Base-by-base conservation (phyloP, 2,329 filamentous ascomycete species). In the Fusarium devonianum region DNA sequence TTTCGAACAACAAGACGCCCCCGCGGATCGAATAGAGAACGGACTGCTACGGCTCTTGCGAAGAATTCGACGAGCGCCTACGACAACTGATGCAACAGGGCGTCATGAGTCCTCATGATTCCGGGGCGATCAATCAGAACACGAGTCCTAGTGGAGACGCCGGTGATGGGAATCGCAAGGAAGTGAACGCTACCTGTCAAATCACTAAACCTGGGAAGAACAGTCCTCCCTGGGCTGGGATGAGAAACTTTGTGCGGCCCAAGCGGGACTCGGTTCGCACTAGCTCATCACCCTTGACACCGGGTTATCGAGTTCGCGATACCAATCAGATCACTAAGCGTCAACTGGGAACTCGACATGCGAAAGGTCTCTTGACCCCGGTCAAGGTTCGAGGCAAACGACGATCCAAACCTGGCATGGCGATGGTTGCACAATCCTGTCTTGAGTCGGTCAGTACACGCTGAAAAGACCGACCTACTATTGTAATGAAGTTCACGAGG, bases 1-100 rank as follows among this genome's bases (percentile, higher is more conserved):
- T 66, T 53, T 58, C 64, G 41, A 65, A 69, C 50, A 64, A 65
- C 59, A 74, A 74, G 63, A 75, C 72, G 58, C 73, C 73, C 8
- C 73, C 73, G 56, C 72, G 73, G 55, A 75, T 76, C 61, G 73
- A 75, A 60, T 76, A 75, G 70, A 63, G 61, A 60, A 63, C 69
- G 63, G 50, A 65, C 53, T 65, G 68, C 55, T 67, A 60, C 52
- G 68, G 69, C 61, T 63, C 63, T 53, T 63, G 49, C 51, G 56
- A 64, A 51, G 53, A 60, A 42, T 68, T 67, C 49, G 68, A 69
- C 29, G 56, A 56, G 35, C 49, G 64, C 23, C 12, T 68, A 9
- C 47, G 32, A 33, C 48, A 58, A 30, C 32, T 58, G 9, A 49
- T 43, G 30, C 39, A 42, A 28, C 18, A 16, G 17, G 7, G 28